Evolutionary conservation across 2,329 filamentous ascomycete species (phyloP).

Genomic region (Tolypocladium ophioglossoides): DNA sequence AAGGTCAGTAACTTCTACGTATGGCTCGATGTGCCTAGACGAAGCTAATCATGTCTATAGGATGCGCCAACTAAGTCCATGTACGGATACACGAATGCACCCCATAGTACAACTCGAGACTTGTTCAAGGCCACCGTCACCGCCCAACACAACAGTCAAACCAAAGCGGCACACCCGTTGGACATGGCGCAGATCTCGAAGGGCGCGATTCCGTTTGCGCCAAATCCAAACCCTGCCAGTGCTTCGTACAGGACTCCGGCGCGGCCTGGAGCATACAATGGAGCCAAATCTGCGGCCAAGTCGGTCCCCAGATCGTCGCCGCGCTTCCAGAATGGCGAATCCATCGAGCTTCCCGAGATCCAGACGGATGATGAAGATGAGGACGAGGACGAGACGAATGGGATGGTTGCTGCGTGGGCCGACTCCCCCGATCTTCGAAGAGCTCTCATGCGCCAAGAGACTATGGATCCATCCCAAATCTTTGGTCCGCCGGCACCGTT

Average conservation of each 20-base stretch:
- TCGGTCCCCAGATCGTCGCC: slow-evolving; percentile 61
- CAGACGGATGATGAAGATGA: slow-evolving; percentile 90
- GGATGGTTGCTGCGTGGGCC: slow-evolving; percentile 67
- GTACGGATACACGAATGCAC: slow-evolving; percentile 52
- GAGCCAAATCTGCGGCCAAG: slow-evolving; percentile 48
- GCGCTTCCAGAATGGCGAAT: slow-evolving; percentile 78
- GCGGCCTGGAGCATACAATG: slow-evolving; percentile 33
- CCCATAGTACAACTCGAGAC: slow-evolving; percentile 41
- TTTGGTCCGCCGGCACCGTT: slow-evolving; percentile 84
- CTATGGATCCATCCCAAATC: slow-evolving; percentile 71
- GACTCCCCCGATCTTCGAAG: slow-evolving; percentile 73
- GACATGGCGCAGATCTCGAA: slow-evolving; percentile 85
- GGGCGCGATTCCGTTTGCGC: slow-evolving; percentile 80
- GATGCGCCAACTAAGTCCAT: slow-evolving; percentile 49
- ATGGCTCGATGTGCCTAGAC: not conserved
- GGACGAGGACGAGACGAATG: slow-evolving; percentile 52
- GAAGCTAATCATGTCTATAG: slow-evolving; percentile 31
- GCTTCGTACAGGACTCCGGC: slow-evolving; percentile 60
- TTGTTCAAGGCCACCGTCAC: slow-evolving; percentile 58
- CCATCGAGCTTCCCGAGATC: slow-evolving; percentile 88
- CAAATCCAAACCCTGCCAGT: slow-evolving; percentile 47
- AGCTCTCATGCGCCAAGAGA: slow-evolving; percentile 71
- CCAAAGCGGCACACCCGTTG: slow-evolving; percentile 56
- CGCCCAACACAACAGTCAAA: slow-evolving; percentile 54
- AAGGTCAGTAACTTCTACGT: slow-evolving; percentile 43